Percentiles rank a stretch among this genome's conserved stretches.
Evolutionary conservation across 2,329 filamentous ascomycete species (phyloP).

Genomic region (Neofusicoccum kwambonambiense): DNA sequence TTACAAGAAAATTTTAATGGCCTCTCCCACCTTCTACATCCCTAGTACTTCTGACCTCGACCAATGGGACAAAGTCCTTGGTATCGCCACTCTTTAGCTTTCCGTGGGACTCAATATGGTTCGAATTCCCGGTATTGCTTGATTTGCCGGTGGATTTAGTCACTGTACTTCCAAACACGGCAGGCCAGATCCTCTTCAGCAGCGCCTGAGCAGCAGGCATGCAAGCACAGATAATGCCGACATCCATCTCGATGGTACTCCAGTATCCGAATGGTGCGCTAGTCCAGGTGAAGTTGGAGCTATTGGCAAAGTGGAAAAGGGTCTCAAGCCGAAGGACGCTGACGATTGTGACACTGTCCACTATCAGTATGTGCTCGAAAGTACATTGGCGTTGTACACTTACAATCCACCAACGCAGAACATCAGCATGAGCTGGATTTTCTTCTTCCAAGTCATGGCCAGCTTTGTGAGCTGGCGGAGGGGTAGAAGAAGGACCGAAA

Average conservation of each 20-base stretch:
- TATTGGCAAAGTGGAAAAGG: slow-evolving; percentile 43
- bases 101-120: not conserved
- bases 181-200: not conserved
- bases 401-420: slow-evolving; percentile 39
- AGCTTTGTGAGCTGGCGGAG: slow-evolving; percentile 31
- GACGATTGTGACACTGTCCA: slow-evolving; percentile 40
- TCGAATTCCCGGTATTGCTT: not conserved
- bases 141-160: not conserved
- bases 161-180: not conserved
- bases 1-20: too few species aligned
- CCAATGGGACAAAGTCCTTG: not conserved
- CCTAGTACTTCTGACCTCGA: not conserved
- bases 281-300: slow-evolving; percentile 38
- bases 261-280: slow-evolving; percentile 28
- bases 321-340: slow-evolving; percentile 44
- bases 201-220: slow-evolving; percentile 33
- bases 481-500: slow-evolving; percentile 31
- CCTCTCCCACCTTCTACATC: not conserved
- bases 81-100: not conserved
- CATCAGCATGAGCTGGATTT: slow-evolving; percentile 37
- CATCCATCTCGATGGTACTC: slow-evolving; percentile 44
- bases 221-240: slow-evolving; percentile 47
- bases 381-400: not conserved
- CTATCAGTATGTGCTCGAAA: not conserved
- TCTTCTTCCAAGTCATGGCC: slow-evolving; percentile 29